Evolutionary conservation across 2,329 filamentous ascomycete genomes (phyloP).

Genomic region (Ceratocystis huliohia): DNA sequence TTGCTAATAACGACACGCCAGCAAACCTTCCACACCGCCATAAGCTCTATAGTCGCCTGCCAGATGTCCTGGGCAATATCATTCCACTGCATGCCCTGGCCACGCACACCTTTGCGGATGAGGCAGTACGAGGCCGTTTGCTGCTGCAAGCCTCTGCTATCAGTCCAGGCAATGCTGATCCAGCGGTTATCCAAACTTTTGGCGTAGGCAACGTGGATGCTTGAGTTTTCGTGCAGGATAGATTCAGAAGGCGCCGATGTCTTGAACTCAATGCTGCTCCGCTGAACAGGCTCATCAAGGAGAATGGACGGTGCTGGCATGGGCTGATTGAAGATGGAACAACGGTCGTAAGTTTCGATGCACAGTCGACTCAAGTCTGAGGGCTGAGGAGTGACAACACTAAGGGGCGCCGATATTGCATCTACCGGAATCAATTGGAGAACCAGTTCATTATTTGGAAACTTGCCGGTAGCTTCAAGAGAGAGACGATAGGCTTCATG

Average conservation of each 20-base stretch:
- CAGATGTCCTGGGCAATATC: constrained; percentile 65
- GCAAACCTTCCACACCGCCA: constrained; percentile 55
- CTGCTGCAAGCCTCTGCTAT: constrained; percentile 61
- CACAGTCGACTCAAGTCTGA: constrained; percentile 50
- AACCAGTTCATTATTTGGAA: constrained; percentile 16
- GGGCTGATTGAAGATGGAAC: constrained; percentile 39
- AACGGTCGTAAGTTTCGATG: constrained; percentile 67
- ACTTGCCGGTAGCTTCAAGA: not conserved
- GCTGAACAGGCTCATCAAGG: constrained; percentile 53
- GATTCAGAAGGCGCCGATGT: constrained; percentile 57
- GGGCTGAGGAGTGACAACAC: constrained; percentile 49
- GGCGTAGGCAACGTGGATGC: constrained; percentile 69
- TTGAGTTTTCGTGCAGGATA: constrained; percentile 63
- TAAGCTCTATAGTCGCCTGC: constrained; percentile 62
- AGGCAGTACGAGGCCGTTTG: constrained; percentile 63
- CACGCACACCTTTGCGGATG: constrained; percentile 40
- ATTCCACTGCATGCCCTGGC: constrained; percentile 40
- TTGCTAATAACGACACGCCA: constrained; percentile 70
- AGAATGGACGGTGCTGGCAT: constrained; percentile 58
- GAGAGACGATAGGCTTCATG: constrained; percentile 40
- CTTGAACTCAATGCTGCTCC: constrained; percentile 64
- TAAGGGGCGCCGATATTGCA: constrained; percentile 50
- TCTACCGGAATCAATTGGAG: constrained; percentile 62
- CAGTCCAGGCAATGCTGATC: constrained; percentile 70
- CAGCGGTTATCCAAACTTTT: constrained; percentile 63